Conservation (phyloP, 805 yeast genomes). For the Nakazawaea ambrosiae region DNA sequence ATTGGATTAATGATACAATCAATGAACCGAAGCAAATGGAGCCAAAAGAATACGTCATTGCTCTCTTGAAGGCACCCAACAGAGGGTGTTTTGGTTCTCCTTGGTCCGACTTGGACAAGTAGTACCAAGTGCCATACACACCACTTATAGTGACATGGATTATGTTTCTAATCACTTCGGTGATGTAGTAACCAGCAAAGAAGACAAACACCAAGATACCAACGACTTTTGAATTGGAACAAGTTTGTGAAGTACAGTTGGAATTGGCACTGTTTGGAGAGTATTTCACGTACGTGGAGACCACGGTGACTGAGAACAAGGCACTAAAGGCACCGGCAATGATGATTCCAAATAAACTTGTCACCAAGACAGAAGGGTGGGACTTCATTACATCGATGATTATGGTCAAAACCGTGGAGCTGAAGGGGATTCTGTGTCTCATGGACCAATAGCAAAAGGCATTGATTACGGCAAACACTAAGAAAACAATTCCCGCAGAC, state of each 20-base stretch:
- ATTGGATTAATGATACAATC: conserved; percentile 64
- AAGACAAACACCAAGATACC: conserved; percentile 69
- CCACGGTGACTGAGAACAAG: conserved; percentile 60
- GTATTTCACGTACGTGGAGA: conserved; percentile 73
- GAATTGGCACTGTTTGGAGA: conserved; percentile 47
- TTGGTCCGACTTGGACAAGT: conserved; percentile 47
- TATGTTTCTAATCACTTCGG: conserved; percentile 76
- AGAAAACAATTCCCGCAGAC: conserved; percentile 73
- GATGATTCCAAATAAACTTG: conserved; percentile 54
- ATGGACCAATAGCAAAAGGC: conserved; percentile 71
- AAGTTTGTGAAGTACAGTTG: conserved; percentile 38
- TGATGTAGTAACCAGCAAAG: conserved; percentile 76
- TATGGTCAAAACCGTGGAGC: conserved; percentile 60
- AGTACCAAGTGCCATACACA: conserved; percentile 88
- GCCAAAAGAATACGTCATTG: conserved; percentile 82
- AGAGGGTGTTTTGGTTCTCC: conserved; percentile 64
- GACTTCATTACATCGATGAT: conserved; percentile 72
- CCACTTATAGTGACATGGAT: conserved; percentile 81
- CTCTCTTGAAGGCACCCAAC: conserved; percentile 66
- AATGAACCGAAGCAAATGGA: conserved; percentile 77
- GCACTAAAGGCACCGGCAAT: conserved; percentile 57
- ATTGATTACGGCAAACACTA: conserved; percentile 55
- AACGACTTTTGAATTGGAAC: conserved; percentile 53
- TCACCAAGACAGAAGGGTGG: conserved; percentile 62
- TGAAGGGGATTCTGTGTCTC: conserved; percentile 64